These are phyloP conservation scores for Aegilops sharonensis DNA, from an alignment of 176 grass and related monocot species.

Conservation along the genomic window DNA sequence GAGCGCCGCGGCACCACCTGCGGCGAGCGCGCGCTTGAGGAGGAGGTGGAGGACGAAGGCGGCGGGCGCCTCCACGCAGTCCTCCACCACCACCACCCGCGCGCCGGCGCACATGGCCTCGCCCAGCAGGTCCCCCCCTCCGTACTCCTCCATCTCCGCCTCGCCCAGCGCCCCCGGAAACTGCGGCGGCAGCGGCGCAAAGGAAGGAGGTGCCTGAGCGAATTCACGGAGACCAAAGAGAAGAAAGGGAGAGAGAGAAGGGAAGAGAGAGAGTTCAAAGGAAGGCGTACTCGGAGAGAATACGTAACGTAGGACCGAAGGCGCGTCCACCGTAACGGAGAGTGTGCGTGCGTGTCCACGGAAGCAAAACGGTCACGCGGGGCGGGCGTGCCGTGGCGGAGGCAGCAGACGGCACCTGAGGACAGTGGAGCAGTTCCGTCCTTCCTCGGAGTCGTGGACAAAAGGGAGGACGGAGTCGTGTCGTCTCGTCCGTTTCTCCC, in stretches of 20 bases:
- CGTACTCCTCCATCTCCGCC: conserved; percentile 35
- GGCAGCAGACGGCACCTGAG: conserved; percentile 10
- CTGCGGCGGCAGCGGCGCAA: not conserved
- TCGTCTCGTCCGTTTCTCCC: not conserved
- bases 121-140: conserved; percentile 38
- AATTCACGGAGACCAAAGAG: not conserved
- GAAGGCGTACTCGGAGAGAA: accelerated
- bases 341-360: not conserved
- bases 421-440: not conserved
- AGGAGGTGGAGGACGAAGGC: conserved; percentile 69
- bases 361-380: not conserved
- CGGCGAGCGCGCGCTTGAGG: conserved; percentile 45
- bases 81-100: conserved; percentile 60
- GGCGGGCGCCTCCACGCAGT: conserved; percentile 63
- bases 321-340: not conserved
- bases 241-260: too few relatives aligned
- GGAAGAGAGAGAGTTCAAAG: not conserved
- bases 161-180: not conserved
- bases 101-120: conserved; percentile 51
- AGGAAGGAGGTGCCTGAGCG: not conserved
- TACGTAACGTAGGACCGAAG: not conserved
- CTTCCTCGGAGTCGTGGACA: not conserved
- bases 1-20: conserved; percentile 11
- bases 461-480: not conserved
- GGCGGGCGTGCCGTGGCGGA: not conserved